Percentiles rank a stretch among this genome's conserved stretches.
Conservation (phyloP, 371 early-diverging fungal genomes). For the Chytridiales sp. region DNA sequence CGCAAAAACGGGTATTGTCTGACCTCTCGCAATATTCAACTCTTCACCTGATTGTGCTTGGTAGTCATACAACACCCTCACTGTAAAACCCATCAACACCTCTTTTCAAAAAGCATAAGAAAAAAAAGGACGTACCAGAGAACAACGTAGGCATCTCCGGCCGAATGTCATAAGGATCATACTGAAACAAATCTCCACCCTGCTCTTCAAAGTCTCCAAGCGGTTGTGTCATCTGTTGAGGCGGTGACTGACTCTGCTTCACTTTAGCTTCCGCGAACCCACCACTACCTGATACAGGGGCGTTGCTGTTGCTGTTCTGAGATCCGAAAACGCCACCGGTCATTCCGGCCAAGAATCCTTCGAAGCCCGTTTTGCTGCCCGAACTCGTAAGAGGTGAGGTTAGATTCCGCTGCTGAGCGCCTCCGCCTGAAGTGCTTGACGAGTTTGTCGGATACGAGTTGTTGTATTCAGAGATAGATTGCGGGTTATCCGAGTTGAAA, state of each 20-base stretch:
- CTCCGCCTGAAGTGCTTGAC: too few relatives aligned
- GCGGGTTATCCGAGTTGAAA: background rate
- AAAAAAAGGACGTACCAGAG: slow-evolving; percentile 23
- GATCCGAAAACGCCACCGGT: too few relatives aligned
- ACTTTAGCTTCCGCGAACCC: too few relatives aligned
- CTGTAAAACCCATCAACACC: slow-evolving; percentile 42
- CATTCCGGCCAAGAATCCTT: too few relatives aligned
- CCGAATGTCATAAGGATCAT: slow-evolving; percentile 48
- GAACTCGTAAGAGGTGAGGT: too few relatives aligned
- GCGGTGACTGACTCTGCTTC: too few relatives aligned
- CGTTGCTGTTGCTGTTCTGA: too few relatives aligned
- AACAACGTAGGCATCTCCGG: slow-evolving; percentile 36
- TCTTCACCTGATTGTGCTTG: slow-evolving; percentile 75
- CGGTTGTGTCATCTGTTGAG: background rate
- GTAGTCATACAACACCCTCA: slow-evolving; percentile 81
- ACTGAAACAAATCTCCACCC: slow-evolving; percentile 34
- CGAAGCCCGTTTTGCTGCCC: too few relatives aligned
- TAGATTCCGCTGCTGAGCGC: too few relatives aligned
- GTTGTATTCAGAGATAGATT: slow-evolving; percentile 7
- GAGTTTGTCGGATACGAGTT: too few relatives aligned
- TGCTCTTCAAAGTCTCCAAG: too few relatives aligned
- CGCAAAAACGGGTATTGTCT: slow-evolving; percentile 69
- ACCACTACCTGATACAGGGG: too few relatives aligned
- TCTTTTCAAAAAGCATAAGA: slow-evolving; percentile 5
- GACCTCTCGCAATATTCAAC: slow-evolving; percentile 69